Percentiles rank a stretch among this genome's conserved stretches.
phyloP scores from a whole-genome alignment of 1,284 basidiomycete species.

The Phylloboletellus chloephorus region DNA sequence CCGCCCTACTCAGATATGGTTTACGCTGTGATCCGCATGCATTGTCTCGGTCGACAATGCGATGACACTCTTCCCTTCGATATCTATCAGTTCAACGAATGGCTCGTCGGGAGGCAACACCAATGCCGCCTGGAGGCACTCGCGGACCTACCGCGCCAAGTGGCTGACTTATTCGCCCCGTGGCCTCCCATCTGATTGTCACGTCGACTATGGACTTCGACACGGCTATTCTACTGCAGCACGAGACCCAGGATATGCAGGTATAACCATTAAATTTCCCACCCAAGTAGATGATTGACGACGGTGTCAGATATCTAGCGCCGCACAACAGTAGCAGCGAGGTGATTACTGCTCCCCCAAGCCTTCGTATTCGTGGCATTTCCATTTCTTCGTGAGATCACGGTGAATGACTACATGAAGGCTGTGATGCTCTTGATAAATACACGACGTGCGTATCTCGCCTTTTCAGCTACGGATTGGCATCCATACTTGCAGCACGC shows the following conservation, averaged over 20 bases:
- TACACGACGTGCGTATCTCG: slow-evolving; percentile 23
- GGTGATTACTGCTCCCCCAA: slow-evolving; percentile 19
- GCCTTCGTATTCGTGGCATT: slow-evolving; percentile 27
- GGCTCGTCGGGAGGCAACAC: slow-evolving; percentile 17
- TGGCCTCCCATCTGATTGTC: slow-evolving; percentile 22
- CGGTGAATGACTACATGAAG: slow-evolving; percentile 24
- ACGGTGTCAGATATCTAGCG: slow-evolving; percentile 1
- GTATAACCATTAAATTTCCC: slow-evolving; percentile 7
- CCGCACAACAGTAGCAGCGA: slow-evolving; percentile 18
- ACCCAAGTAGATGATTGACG: not conserved
- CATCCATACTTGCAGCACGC: slow-evolving; percentile 20
- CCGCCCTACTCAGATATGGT: slow-evolving; percentile 16
- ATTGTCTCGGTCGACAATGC: slow-evolving; percentile 26
- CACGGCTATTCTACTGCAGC: slow-evolving; percentile 22
- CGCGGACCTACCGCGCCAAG: slow-evolving; percentile 17
- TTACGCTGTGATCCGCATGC: slow-evolving; percentile 23
- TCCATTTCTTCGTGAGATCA: slow-evolving; percentile 26
- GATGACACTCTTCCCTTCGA: not conserved
- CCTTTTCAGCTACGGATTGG: not conserved
- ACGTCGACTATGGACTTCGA: slow-evolving; percentile 25
- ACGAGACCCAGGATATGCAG: slow-evolving; percentile 19
- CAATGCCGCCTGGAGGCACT: slow-evolving; percentile 20
- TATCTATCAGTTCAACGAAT: slow-evolving; percentile 22
- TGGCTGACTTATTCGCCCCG: slow-evolving; percentile 11
- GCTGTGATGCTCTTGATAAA: slow-evolving; percentile 23